Percentiles rank a stretch among this genome's conserved stretches.
Conservation (phyloP, 179 eudicot species). For the Gypsophila paniculata region DNA sequence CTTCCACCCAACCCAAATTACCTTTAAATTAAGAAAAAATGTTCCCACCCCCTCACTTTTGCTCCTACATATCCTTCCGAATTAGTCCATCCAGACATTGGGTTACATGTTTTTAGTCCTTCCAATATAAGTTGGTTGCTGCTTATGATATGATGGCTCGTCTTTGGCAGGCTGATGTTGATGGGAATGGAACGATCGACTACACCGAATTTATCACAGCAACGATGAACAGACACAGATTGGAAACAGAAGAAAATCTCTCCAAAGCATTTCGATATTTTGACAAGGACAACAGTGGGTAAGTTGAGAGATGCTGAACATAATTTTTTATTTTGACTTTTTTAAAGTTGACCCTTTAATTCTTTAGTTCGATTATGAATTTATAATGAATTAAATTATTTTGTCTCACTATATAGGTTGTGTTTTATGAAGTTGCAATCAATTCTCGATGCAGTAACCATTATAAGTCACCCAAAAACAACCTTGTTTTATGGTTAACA, state of each 20-base stretch:
- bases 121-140: neutral
- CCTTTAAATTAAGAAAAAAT: too few species aligned
- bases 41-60: too few species aligned
- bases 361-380: too few species aligned
- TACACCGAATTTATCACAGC: conserved; percentile 84
- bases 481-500: too few species aligned
- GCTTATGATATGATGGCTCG: conserved; percentile 2
- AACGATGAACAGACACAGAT: conserved; percentile 83
- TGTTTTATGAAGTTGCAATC: too few species aligned
- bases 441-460: too few species aligned
- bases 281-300: conserved; percentile 87
- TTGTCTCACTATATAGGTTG: too few species aligned
- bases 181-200: conserved; percentile 90
- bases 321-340: neutral
- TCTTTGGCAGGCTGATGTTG: conserved; percentile 77
- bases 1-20: too few species aligned
- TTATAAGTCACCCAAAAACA: too few species aligned
- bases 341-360: neutral
- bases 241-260: conserved; percentile 80
- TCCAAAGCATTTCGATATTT: conserved; percentile 78
- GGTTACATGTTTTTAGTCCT: neutral
- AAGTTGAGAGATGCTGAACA: conserved; percentile 24
- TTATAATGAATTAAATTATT: too few species aligned
- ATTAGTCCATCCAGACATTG: neutral
- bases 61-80: too few species aligned